Evolutionary conservation across 495 filamentous ascomycete species (phyloP).

Genomic region (Hyaloscypha bicolor): DNA sequence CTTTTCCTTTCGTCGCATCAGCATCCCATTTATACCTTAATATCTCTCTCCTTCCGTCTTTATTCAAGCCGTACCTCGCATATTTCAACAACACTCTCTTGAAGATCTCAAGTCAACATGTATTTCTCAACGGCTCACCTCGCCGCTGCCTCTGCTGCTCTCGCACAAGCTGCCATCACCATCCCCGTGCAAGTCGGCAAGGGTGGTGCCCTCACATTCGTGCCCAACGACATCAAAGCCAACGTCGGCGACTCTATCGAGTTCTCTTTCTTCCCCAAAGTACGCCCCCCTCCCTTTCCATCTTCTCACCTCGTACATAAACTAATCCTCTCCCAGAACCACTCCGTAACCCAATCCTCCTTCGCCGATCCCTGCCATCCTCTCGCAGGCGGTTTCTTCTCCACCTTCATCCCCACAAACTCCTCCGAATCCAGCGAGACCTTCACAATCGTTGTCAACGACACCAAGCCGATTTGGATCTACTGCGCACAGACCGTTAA

Average conservation of each 20-base stretch:
- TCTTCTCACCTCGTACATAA: no score
- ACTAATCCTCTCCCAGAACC: slow-evolving; percentile 42
- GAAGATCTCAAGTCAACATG: not conserved
- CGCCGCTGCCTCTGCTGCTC: not conserved
- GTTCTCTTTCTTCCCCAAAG: slow-evolving; percentile 29
- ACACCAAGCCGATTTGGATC: slow-evolving; percentile 67
- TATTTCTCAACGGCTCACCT: not conserved
- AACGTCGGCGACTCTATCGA: slow-evolving; percentile 20
- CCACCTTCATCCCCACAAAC: slow-evolving; percentile 36
- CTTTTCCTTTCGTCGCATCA: not conserved
- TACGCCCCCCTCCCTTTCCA: not conserved
- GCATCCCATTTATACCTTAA: not conserved
- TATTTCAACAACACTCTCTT: not conserved
- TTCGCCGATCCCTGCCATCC: slow-evolving; percentile 66
- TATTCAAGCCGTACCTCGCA: not conserved
- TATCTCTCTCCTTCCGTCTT: not conserved
- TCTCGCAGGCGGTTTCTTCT: slow-evolving; percentile 44
- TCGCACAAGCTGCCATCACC: not conserved
- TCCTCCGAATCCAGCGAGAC: slow-evolving; percentile 47
- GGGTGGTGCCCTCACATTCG: slow-evolving; percentile 11
- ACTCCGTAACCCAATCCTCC: slow-evolving; percentile 69
- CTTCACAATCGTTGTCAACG: slow-evolving; percentile 63
- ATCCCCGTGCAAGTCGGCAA: slow-evolving; percentile 20
- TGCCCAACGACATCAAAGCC: slow-evolving; percentile 22
- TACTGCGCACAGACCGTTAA: slow-evolving; percentile 59